phyloP scores from a whole-genome alignment of 805 yeast species.

The Saturnispora hagleri region DNA sequence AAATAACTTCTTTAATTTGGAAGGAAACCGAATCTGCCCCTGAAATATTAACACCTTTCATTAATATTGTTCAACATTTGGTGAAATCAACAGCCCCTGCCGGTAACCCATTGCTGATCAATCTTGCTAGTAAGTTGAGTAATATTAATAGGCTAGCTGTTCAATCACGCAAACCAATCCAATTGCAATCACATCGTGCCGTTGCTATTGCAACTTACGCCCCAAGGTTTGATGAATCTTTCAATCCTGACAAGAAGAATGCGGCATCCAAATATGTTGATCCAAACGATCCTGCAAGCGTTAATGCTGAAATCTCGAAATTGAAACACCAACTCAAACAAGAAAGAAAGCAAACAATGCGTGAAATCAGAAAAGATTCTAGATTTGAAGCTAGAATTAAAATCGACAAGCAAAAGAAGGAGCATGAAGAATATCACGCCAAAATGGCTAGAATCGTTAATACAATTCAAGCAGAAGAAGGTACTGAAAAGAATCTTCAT shows the following conservation, averaged over 20 bases:
- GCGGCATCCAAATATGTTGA: conserved; percentile 11
- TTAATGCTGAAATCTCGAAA: conserved; percentile 75
- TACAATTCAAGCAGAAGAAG: conserved; percentile 86
- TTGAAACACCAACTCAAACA: conserved; percentile 80
- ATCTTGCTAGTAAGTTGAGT: conserved; percentile 35
- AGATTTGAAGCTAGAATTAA: conserved; percentile 81
- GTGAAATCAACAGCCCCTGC: conserved; percentile 22
- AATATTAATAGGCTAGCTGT: conserved; percentile 40
- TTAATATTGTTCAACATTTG: conserved; percentile 33
- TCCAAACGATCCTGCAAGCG: conserved; percentile 65
- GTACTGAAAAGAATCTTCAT: conserved; percentile 87
- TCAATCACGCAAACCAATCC: conserved; percentile 56
- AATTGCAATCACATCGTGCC: conserved; percentile 76
- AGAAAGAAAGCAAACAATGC: conserved; percentile 79
- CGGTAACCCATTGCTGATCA: conserved; percentile 24
- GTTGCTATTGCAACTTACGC: conserved; percentile 75
- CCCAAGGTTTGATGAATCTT: conserved; percentile 92
- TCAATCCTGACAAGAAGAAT: conserved; percentile 90
- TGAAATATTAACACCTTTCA: conserved; percentile 48
- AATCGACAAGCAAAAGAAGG: conserved; percentile 65
- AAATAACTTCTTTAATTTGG: conserved; percentile 35
- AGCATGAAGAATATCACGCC: conserved; percentile 72
- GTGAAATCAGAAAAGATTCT: conserved; percentile 85
- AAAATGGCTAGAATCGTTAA: conserved; percentile 84
- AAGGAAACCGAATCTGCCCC: conserved; percentile 52